Base-by-base conservation (phyloP, 2,329 filamentous ascomycete genomes). In the Colletotrichum australisinense region DNA sequence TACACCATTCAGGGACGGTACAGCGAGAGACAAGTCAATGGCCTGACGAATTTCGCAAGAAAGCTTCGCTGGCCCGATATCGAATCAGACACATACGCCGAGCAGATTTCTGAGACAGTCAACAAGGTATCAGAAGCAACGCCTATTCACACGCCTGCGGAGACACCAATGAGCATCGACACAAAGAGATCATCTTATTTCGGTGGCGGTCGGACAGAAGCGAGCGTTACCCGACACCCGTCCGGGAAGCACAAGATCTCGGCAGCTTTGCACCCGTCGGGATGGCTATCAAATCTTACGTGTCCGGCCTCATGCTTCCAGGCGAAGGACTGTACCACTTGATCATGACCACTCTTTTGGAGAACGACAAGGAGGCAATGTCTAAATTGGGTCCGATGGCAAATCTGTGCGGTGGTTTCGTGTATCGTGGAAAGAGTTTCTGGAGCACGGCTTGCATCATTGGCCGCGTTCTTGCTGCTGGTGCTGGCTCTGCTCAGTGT, bases 371-470 rank as follows among this genome's bases (percentile, higher is more conserved):
- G n/a, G 83, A 86, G 26, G 91, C 90, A 2, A 85, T 93, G 76
- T 80, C 81, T n/a, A 87, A 80, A 60, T 81, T 93, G 9, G 91
- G 91, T 0, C 85, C 89, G 1, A 86, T 90, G 77, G 90, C 90
- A 4, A 91, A 91, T 74, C 81, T 93, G 0, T 91, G 89, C 56
- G 89, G 90, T 19, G 91, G 92, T 0, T 93, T 93, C 75, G 85
- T 92, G 3, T 93, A 92, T 77, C 82, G 80, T 5, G 87, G 87
- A 2, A 91, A 90, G 83, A 93, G 90, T 74, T 93, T 93, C 79
- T 93, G 91, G 91, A 93, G 91, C 80, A 92, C 89, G 1, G 86
- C 88, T 14, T 93, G 91, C 78, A 85, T 93, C 55, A 88, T 93
- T 11, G 91, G 91, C 4, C 88, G 90, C 32, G 90, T 93, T 3